Conservation (phyloP, 139 green algal species). For the Asterochloris sp. region DNA sequence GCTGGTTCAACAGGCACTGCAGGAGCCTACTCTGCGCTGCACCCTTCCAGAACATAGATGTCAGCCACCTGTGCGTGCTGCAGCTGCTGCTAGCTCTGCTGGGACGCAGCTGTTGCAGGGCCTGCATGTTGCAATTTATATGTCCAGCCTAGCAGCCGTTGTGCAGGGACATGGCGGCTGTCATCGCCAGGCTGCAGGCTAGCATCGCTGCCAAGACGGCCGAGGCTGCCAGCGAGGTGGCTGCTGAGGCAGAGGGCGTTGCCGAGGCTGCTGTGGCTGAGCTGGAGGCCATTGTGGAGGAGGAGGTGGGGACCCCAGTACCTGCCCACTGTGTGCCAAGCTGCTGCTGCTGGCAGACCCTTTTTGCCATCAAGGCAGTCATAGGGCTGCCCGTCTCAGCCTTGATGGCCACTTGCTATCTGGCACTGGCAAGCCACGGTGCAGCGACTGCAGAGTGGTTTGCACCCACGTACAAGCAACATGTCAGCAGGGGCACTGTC, state of each 20-base stretch:
- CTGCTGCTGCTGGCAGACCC: not conserved
- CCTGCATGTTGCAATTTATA: not conserved
- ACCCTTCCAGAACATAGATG: not conserved
- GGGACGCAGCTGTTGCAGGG: not conserved
- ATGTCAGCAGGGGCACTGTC: too few species aligned
- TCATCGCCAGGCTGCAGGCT: slow-evolving; percentile 60
- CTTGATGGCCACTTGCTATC: not conserved
- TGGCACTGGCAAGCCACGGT: not conserved
- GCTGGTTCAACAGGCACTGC: too few species aligned
- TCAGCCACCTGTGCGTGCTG: not conserved
- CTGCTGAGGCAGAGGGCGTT: not conserved
- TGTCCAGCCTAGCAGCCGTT: not conserved
- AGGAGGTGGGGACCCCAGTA: not conserved
- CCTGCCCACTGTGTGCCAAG: not conserved
- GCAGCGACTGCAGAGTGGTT: not conserved
- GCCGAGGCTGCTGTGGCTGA: not conserved
- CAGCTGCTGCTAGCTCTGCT: not conserved
- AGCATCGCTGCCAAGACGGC: too few species aligned
- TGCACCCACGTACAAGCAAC: not conserved
- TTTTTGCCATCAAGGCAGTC: not conserved
- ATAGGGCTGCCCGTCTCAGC: not conserved
- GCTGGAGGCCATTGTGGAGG: not conserved
- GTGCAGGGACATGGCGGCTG: slow-evolving; percentile 52
- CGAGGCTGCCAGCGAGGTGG: too few species aligned
- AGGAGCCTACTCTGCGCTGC: not conserved